Evolutionary conservation across 202 grass and related monocot species (phyloP), one percentile per base, ranked within the genome.

Genomic region (Panicum hallii): DNA sequence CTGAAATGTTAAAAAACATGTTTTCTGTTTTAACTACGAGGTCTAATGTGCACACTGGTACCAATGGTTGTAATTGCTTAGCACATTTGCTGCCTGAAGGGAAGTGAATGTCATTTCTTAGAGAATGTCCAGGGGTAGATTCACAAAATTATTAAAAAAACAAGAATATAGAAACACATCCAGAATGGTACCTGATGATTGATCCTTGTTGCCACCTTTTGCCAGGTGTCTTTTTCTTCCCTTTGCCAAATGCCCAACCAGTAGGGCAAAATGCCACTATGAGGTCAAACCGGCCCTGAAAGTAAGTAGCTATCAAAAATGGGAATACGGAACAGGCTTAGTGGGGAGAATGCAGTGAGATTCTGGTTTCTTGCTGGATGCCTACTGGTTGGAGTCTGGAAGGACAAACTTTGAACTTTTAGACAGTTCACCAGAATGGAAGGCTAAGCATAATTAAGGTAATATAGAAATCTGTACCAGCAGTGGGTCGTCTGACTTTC

Each of bases 201-300:
- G 91, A 92, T 50, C 93, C 96, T 84, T 95, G 93, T 75, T 95
- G 88, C 83, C 87, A 99, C 72, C 90, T 95, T 89, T 90, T 94
- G 64, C 91, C 88, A 78, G 87, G 91, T 82, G 91, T 90, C 79
- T 22, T 99, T 88, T 94, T 95, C 83, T 62, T 87, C 61, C 93
- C 96, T 95, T 98, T 99, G 63, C 89, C 93, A 77, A 92, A 95
- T 86, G 96, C 50, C 96, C 96, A 99, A 79, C 93, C 96, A 74
- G 93, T 95, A 53, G 96, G 93, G 76, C 91, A 99, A 88, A 99
- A 95, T 82, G 91, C 93, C 77, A 99, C 91, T 72, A 92, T 95
- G 47, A 99, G 91, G 72, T 99, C 90, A 82, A 86, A 99, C 11
- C 87, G 86, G 54, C 62, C 84, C 96, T 98, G 70, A 45, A 75